Conservation (phyloP, 257 asterid genomes). For the Petunia axillaris region DNA sequence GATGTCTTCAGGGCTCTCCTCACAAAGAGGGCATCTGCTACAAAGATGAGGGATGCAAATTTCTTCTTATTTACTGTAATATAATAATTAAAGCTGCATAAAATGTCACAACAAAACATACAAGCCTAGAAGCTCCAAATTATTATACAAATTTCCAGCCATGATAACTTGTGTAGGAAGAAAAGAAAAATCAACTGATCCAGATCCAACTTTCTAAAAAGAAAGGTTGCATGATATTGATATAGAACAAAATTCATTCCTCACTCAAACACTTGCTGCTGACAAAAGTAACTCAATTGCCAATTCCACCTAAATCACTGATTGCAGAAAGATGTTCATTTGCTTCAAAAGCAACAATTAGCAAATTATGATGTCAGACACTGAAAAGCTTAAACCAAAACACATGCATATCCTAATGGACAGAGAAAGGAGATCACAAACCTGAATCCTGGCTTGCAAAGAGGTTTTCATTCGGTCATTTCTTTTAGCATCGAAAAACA, state of each 20-base stretch:
- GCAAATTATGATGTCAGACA: background rate
- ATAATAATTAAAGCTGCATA: background rate
- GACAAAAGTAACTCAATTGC: background rate
- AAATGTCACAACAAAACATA: background rate
- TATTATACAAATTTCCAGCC: background rate
- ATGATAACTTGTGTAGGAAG: background rate
- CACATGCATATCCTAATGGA: background rate
- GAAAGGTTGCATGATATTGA: background rate
- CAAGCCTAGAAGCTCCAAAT: constrained; percentile 5
- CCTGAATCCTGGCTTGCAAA: constrained; percentile 76
- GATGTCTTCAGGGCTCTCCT: no score
- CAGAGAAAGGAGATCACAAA: constrained; percentile 40
- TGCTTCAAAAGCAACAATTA: constrained; percentile 9
- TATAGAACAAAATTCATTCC: constrained; percentile 12
- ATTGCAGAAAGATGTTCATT: constrained; percentile 10
- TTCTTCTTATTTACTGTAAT: background rate
- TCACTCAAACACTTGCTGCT: constrained; percentile 16
- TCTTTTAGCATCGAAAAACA: constrained; percentile 88
- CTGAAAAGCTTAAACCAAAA: constrained; percentile 7
- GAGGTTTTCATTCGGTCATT: constrained; percentile 55
- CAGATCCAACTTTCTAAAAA: constrained; percentile 15
- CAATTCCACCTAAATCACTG: background rate
- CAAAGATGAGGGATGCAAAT: background rate
- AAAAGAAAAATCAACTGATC: constrained; percentile 1
- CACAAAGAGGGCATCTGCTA: no score